Evolutionary conservation across 148 eudicot genomes (phyloP).

Genomic region (Chenopodium quinoa): DNA sequence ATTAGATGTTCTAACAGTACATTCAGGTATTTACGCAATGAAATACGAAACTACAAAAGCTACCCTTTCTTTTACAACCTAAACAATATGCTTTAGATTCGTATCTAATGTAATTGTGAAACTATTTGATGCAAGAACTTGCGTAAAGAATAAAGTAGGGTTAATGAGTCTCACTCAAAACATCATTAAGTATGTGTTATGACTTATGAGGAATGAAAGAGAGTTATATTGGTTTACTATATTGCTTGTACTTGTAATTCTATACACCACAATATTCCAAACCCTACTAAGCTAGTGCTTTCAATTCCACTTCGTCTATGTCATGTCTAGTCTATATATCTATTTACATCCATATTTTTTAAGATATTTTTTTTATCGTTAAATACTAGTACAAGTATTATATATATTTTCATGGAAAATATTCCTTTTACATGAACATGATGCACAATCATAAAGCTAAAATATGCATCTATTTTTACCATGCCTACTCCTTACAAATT

Average conservation of each 20-base stretch:
- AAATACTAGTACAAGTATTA: neutral
- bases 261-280: neutral
- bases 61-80: too few relatives aligned
- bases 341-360: neutral
- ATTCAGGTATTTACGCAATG: neutral
- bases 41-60: too few relatives aligned
- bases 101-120: neutral
- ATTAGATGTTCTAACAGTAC: neutral
- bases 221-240: neutral
- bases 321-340: neutral
- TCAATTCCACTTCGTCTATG: neutral
- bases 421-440: neutral
- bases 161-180: neutral
- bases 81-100: too few relatives aligned
- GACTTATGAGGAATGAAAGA: neutral
- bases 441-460: neutral
- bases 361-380: neutral
- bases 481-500: neutral
- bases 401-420: too few relatives aligned
- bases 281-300: constrained; percentile 10
- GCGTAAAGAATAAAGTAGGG: neutral
- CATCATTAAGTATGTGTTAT: neutral
- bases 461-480: neutral
- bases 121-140: neutral
- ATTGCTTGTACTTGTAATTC: constrained; percentile 13